Evolutionary conservation across 768 basidiomycete genomes (phyloP), one percentile per base, ranked within the genome.

Genomic region (Phallus indusiatus): DNA sequence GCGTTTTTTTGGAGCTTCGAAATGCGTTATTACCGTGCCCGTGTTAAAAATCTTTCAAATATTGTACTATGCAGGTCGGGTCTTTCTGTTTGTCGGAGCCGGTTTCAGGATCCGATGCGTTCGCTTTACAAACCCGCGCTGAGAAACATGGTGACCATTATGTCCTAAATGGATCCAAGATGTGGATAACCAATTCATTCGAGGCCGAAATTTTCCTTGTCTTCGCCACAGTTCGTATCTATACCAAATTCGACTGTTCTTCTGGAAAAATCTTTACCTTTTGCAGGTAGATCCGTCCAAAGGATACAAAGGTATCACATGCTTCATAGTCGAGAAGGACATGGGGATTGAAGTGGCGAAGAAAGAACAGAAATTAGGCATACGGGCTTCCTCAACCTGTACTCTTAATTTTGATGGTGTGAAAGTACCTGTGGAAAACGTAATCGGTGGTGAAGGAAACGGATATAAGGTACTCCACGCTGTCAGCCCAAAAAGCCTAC

Each of bases 281-380:
- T 46, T 10, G 1, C 55, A 89, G 87, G 68, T 84, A 18, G 92
- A 96, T 71, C 87, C 90, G 0, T 87, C 81, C 64, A 92, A 93
- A 69, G 94, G 96, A 0, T 98, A 99, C 81, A 99, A 98, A 72
- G 96, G 96, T 20, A 99, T 99, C 71, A 95, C 96, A 5, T 98
- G 95, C 72, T 99, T 99, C 73, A 75, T 95, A 51, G 90, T 92
- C 24, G 93, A 92, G 49, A 95, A 91, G 72, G 93, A 95, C 61
- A 94, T 94, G 91, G 96, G 95, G 11, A 79, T 99, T 61, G 77
- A 97, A 71, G 92, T 98, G 60, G 94, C 94, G 17, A 99, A 99
- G 80, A 97, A 97, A 76, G 96, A 99, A 71, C 86, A 96, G 73
- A 99, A 99, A 73, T 83, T 98, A 50, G 96, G 96, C 53, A 98